These are phyloP conservation scores for Clavispora phyllophila DNA, from an alignment of 805 yeast genomes.

Conservation along the genomic window DNA sequence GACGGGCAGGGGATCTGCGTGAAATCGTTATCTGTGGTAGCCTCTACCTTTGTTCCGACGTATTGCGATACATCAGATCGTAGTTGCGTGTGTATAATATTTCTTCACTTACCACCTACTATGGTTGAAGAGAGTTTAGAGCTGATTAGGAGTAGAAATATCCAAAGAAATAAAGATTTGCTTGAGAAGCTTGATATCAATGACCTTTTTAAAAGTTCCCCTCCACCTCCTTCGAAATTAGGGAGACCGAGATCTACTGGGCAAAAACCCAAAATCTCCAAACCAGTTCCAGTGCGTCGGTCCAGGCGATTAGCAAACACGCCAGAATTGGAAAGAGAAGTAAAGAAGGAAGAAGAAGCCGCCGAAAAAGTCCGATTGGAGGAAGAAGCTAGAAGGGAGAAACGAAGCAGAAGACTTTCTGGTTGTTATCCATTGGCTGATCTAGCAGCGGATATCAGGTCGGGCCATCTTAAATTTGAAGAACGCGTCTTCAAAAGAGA, in stretches of 20 bases:
- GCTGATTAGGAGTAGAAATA: slow-evolving; percentile 46
- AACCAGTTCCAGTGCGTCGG: slow-evolving; percentile 54
- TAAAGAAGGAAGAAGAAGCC: slow-evolving; percentile 29
- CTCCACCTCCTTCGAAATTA: neutral
- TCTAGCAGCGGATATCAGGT: slow-evolving; percentile 39
- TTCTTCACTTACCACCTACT: neutral
- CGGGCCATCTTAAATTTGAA: slow-evolving; percentile 32
- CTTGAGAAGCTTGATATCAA: slow-evolving; percentile 64
- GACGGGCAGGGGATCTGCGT: slow-evolving; percentile 19
- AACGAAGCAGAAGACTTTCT: slow-evolving; percentile 53
- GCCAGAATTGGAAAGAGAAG: slow-evolving; percentile 33
- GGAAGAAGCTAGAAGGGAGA: slow-evolving; percentile 9
- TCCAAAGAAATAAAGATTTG: slow-evolving; percentile 75
- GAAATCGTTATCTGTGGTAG: slow-evolving; percentile 39
- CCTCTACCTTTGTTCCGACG: slow-evolving; percentile 38
- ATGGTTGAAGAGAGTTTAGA: slow-evolving; percentile 4
- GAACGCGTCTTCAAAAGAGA: slow-evolving; percentile 19
- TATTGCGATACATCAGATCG: slow-evolving; percentile 22
- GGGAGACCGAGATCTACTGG: slow-evolving; percentile 10
- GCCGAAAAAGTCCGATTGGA: slow-evolving; percentile 30
- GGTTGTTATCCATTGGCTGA: slow-evolving; percentile 66
- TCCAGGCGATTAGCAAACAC: slow-evolving; percentile 69
- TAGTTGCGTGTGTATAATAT: neutral
- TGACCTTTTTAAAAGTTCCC: neutral
- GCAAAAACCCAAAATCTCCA: slow-evolving; percentile 11